Conservation (phyloP, 768 basidiomycete genomes). For the Boletales sp. region DNA sequence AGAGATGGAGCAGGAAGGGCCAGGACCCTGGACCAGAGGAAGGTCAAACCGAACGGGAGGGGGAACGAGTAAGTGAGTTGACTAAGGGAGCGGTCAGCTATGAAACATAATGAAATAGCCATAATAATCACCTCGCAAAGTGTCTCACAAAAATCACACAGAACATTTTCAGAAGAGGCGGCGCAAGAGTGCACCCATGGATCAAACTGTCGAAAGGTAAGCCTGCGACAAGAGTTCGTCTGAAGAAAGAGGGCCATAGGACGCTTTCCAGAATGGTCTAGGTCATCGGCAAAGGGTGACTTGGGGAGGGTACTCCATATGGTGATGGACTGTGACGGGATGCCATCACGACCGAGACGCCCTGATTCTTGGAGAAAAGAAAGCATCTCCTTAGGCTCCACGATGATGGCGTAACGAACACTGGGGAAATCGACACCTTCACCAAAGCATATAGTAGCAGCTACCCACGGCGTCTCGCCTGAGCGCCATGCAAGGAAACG, state of each 20-base stretch:
- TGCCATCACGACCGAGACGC: constrained; percentile 4
- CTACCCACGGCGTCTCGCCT: background rate
- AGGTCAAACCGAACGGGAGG: background rate
- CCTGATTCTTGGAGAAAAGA: constrained; percentile 14
- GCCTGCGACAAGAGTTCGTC: background rate
- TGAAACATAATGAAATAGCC: no score
- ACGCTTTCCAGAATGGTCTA: background rate
- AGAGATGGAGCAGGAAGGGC: no score
- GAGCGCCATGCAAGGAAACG: background rate
- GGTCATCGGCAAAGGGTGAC: background rate
- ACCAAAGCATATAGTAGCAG: constrained; percentile 1
- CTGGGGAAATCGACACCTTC: constrained; percentile 5
- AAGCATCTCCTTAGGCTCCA: constrained; percentile 4
- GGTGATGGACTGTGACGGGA: background rate
- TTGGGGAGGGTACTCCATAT: background rate
- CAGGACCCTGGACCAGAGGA: background rate
- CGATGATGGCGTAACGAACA: background rate
- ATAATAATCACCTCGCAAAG: no score
- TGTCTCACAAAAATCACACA: background rate
- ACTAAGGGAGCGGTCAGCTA: no score
- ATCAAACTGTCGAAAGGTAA: background rate
- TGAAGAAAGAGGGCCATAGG: background rate
- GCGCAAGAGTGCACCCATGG: background rate
- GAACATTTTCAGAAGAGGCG: background rate
- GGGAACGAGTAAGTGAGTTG: no score